These are phyloP conservation scores for Otatea glauca DNA, from an alignment of 176 grass and related monocot genomes.

Conservation along the genomic window DNA sequence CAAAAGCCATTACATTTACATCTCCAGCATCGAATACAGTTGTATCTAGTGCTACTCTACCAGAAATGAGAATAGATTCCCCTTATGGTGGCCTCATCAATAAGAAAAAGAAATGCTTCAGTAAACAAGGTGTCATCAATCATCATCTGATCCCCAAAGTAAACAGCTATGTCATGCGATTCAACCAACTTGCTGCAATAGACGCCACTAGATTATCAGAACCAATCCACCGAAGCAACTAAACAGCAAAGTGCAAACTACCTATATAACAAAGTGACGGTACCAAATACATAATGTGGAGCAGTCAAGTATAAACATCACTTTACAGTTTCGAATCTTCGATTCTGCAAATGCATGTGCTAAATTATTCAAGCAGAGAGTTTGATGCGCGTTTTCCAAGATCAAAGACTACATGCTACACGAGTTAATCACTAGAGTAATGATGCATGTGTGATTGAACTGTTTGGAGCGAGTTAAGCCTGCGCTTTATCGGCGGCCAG, in stretches of 20 bases:
- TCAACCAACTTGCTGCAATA: neutral
- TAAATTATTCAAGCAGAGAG: conserved; percentile 51
- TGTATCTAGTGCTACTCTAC: neutral
- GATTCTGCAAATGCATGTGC: conserved; percentile 7
- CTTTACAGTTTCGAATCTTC: neutral
- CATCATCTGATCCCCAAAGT: neutral
- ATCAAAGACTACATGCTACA: conserved; percentile 12
- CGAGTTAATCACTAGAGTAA: neutral
- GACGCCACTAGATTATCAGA: neutral
- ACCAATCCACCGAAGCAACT: neutral
- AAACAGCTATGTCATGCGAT: neutral
- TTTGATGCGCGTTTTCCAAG: neutral
- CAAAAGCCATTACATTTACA: neutral
- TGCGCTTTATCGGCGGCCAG: conserved; percentile 48
- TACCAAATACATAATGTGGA: neutral
- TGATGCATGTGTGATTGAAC: conserved; percentile 12
- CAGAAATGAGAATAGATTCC: neutral
- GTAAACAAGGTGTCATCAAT: neutral
- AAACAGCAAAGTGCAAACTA: neutral
- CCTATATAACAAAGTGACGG: neutral
- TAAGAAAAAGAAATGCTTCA: neutral
- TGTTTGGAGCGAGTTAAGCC: conserved; percentile 29
- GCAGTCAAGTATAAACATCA: neutral
- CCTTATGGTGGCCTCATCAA: neutral
- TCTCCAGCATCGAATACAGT: neutral